Percentiles rank a stretch among this genome's conserved stretches.
Evolutionary conservation across 345 rosid genomes (phyloP).

Genomic region (Murraya paniculata): DNA sequence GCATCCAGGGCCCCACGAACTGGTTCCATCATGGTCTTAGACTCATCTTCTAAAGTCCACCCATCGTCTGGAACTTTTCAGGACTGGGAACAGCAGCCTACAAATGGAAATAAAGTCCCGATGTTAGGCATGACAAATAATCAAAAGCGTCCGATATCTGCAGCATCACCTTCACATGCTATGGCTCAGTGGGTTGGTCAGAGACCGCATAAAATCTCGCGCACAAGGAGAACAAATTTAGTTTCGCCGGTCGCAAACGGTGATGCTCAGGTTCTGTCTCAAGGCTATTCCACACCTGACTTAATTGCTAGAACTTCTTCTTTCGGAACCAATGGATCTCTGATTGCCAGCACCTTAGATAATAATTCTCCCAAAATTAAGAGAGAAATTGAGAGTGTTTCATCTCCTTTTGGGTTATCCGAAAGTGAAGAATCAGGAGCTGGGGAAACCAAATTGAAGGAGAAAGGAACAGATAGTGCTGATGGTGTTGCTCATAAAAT

Average conservation of each 20-base stretch:
- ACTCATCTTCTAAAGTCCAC: conserved; percentile 60
- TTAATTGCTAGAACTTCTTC: conserved; percentile 52
- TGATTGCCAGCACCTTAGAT: conserved; percentile 38
- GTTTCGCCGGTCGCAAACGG: conserved; percentile 59
- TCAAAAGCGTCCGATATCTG: conserved; percentile 38
- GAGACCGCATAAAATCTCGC: conserved; percentile 83
- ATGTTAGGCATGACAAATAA: conserved; percentile 37
- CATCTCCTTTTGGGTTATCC: conserved; percentile 68
- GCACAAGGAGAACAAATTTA: conserved; percentile 77
- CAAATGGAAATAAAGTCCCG: conserved; percentile 39
- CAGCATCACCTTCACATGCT: conserved; percentile 66
- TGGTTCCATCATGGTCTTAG: conserved; percentile 59
- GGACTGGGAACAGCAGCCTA: conserved; percentile 52
- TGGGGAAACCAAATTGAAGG: conserved; percentile 63
- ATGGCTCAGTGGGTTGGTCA: conserved; percentile 96
- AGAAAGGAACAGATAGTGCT: conserved; percentile 49
- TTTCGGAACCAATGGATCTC: conserved; percentile 46
- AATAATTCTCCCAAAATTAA: conserved; percentile 48
- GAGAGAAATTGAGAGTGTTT: conserved; percentile 55
- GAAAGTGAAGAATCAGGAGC: conserved; percentile 92
- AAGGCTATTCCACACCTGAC: conserved; percentile 57
- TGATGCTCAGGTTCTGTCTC: conserved; percentile 58
- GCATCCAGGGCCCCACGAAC: conserved; percentile 68
- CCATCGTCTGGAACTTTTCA: conserved; percentile 53
- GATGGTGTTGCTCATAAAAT: conserved; percentile 54